These are phyloP conservation scores for Penicillium atrosanguineum DNA, from an alignment of 495 filamentous ascomycete species.

Conservation along the genomic window DNA sequence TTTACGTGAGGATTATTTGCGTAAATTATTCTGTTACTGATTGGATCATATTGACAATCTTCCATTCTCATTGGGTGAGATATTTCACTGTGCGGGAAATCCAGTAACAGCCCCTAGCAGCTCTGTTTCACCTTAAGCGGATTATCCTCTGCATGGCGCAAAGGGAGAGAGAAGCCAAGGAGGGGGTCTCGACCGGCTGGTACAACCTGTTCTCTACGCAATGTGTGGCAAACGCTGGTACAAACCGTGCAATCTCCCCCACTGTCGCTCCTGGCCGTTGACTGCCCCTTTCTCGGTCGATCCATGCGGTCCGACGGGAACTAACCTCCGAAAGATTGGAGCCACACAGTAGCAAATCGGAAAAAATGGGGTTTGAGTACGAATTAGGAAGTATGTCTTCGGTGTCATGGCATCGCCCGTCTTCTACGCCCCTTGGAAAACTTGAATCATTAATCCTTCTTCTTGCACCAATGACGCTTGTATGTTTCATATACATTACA, in stretches of 20 bases:
- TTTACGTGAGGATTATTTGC: background rate
- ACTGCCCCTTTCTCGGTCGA: constrained; percentile 1
- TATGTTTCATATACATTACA: no score
- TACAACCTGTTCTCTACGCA: background rate
- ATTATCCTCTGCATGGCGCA: background rate
- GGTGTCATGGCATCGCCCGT: no score
- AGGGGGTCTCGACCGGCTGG: background rate
- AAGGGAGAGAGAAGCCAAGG: background rate
- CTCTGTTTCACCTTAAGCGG: constrained; percentile 4
- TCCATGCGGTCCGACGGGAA: constrained; percentile 8
- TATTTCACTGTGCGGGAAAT: background rate
- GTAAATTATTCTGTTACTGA: background rate
- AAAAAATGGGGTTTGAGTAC: background rate
- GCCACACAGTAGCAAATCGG: background rate
- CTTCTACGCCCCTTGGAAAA: no score
- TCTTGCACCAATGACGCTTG: no score
- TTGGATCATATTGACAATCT: background rate
- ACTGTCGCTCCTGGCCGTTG: background rate
- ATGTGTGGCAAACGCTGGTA: background rate
- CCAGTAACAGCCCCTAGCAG: constrained; percentile 5
- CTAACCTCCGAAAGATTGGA: constrained; percentile 6
- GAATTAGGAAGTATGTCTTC: no score
- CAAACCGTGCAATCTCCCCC: background rate
- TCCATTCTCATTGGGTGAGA: background rate
- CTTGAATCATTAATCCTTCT: no score